phyloP scores from a whole-genome alignment of 164 flowering plant genomes.

The Houttuynia cordata region DNA sequence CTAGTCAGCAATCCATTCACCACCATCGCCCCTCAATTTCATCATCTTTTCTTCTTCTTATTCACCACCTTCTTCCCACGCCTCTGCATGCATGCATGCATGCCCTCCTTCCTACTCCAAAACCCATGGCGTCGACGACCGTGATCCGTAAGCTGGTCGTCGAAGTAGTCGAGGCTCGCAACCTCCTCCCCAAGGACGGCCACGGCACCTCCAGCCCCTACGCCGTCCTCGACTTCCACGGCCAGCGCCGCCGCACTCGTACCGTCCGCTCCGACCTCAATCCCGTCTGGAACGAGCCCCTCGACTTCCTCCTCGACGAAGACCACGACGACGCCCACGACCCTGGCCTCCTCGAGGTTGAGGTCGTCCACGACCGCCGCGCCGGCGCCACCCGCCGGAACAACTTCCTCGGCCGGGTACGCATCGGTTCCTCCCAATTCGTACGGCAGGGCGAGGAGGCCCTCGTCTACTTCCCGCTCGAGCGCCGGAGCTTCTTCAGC shows the following conservation, averaged over 20 bases:
- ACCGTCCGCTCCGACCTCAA: conserved; percentile 41
- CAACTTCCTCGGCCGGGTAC: conserved; percentile 57
- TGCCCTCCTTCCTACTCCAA: neutral
- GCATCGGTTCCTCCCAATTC: conserved; percentile 49
- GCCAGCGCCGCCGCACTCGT: conserved; percentile 57
- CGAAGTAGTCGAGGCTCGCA: conserved; percentile 64
- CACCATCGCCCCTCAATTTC: no score
- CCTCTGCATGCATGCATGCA: no score
- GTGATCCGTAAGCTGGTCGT: conserved; percentile 52
- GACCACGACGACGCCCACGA: conserved; percentile 40
- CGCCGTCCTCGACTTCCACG: conserved; percentile 55
- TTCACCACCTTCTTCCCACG: no score
- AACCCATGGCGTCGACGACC: conserved; percentile 10
- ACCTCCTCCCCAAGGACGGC: conserved; percentile 74
- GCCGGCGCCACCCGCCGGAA: conserved; percentile 52
- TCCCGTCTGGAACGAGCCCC: conserved; percentile 71
- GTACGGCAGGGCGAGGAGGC: conserved; percentile 80
- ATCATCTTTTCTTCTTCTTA: no score
- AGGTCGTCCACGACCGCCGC: conserved; percentile 46
- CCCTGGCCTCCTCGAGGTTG: conserved; percentile 39
- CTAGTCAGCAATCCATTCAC: no score
- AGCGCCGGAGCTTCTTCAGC: conserved; percentile 47
- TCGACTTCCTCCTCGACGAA: conserved; percentile 45
- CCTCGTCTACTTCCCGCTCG: conserved; percentile 51
- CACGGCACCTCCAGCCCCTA: conserved; percentile 82